phyloP scores from a whole-genome alignment of 2,329 filamentous ascomycete species.

The Fusarium compactum region DNA sequence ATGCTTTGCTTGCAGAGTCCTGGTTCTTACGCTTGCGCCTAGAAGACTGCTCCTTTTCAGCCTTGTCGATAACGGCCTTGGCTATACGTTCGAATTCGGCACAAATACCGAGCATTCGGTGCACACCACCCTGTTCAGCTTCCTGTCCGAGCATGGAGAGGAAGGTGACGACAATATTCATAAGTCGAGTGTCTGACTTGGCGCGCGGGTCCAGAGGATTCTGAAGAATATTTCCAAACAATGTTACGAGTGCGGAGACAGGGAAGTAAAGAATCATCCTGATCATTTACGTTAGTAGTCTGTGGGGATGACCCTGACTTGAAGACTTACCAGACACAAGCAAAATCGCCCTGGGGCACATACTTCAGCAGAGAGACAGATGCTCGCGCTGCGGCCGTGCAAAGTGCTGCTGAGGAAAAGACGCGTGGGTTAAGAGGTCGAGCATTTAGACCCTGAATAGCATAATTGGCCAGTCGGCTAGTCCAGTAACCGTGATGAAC shows the following conservation, averaged over 20 bases:
- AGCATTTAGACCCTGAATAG: conserved; percentile 92
- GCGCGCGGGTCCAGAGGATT: conserved; percentile 92
- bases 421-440: conserved; percentile 91
- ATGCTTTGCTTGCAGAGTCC: conserved; percentile 53
- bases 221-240: conserved; percentile 96
- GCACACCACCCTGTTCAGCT: conserved; percentile 88
- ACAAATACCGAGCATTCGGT: conserved; percentile 93
- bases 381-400: conserved; percentile 90
- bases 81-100: conserved; percentile 97
- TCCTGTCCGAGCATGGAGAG: conserved; percentile 89
- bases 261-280: conserved; percentile 96
- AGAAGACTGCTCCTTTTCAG: conserved; percentile 84
- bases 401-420: conserved; percentile 92
- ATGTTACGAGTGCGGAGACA: conserved; percentile 90
- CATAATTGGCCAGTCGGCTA: conserved; percentile 91
- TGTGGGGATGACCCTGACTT: neutral
- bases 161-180: conserved; percentile 94
- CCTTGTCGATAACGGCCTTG: conserved; percentile 88
- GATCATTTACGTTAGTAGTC: conserved; percentile 46
- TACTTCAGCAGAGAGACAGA: conserved; percentile 96
- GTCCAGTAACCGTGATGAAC: conserved; percentile 99
- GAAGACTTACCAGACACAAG: conserved; percentile 86
- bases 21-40: conserved; percentile 87
- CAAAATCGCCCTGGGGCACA: conserved; percentile 93
- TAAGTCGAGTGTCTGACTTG: conserved; percentile 87